Base-by-base conservation (phyloP, 257 asterid genomes). In the Solanum etuberosum region DNA sequence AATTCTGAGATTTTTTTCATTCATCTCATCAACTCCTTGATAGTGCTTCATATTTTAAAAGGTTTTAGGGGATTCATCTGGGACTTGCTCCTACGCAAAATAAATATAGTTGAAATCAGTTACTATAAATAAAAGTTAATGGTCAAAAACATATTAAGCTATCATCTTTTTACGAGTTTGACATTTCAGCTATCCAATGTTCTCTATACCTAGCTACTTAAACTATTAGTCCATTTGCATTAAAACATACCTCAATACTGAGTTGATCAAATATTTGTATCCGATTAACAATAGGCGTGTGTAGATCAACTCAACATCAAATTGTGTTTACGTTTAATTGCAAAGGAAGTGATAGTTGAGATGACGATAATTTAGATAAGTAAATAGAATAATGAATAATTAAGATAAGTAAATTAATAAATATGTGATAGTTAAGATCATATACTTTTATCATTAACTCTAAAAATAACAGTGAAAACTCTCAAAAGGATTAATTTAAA, bases 231-330 rank as follows among this genome's bases (percentile, higher is more conserved):
- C 29, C 3, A 8, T 59, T 59, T 59, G 1, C 29, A 61, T 0
- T 61, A 2, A 61, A 61, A 61, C 14, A 61, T 0, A 61, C 14
- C 6, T 61, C 16, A 10, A 61, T n/a, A 16, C 3, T 1, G 31
- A 61, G 31, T 61, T n/a, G 70, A 9, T n/a, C 70, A 23, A 48
- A 61, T 61, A 61, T 10, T 59, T 59, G 0, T 59, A 23, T 5
- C 15, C 0, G n/a, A 61, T n/a, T 25, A 9, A 61, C 0, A 61
- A n/a, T 0, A 61, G 1, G 7, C 31, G 0, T 4, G 31, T 61
- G 13, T 2, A 2, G 6, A 0, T 11, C 7, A 61, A 61, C 0
- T 61, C 7, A 61, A 0, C 1, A 61, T n/a, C 31, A 0, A 4
- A 4, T 0, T 61, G 7, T 61, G 2, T 61, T n/a, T 48, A 48